A percentile compares a stretch with the other conserved stretches of the same genome.
These are phyloP conservation scores for Samsoniella hepiali DNA, from an alignment of 2,329 filamentous ascomycete genomes.

Conservation along the genomic window DNA sequence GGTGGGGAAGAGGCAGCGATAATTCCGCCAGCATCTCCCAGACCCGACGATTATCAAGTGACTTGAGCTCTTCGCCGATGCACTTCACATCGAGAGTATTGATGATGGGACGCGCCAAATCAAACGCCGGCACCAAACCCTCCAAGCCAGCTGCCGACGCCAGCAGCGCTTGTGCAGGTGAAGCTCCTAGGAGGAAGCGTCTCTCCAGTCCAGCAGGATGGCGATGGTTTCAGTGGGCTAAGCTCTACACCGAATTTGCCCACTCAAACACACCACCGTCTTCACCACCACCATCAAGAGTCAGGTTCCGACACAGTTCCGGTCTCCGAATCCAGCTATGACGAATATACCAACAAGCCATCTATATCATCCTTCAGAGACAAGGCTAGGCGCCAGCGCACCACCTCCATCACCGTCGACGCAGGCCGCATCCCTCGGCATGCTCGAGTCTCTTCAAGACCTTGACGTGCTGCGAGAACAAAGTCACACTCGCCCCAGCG, in stretches of 20 bases:
- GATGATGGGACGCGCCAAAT: constrained; percentile 37
- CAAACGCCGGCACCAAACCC: constrained; percentile 32
- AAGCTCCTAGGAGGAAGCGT: constrained; percentile 49
- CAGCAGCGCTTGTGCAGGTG: constrained; percentile 25
- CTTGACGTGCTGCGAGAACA: constrained; percentile 31
- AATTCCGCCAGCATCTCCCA: no score
- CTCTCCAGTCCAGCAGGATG: constrained; percentile 39
- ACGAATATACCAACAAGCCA: constrained; percentile 42
- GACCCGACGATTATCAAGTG: no score
- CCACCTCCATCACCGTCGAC: constrained; percentile 43
- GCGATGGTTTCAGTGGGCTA: constrained; percentile 47
- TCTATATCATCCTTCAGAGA: constrained; percentile 43
- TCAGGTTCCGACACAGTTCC: constrained; percentile 39
- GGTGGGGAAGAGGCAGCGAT: no score
- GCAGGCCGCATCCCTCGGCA: constrained; percentile 32
- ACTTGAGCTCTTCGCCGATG: no score
- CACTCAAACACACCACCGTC: constrained; percentile 37
- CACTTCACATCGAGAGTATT: constrained; percentile 56
- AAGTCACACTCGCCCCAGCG: constrained; percentile 62
- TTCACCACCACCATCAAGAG: constrained; percentile 32
- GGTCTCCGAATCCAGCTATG: constrained; percentile 55
- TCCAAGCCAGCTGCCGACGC: constrained; percentile 34
- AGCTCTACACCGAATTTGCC: constrained; percentile 59
- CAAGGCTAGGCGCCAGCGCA: constrained; percentile 53
- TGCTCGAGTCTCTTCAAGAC: constrained; percentile 33